phyloP scores from a whole-genome alignment of 1,284 basidiomycete genomes.

The Polyporus tsugae region DNA sequence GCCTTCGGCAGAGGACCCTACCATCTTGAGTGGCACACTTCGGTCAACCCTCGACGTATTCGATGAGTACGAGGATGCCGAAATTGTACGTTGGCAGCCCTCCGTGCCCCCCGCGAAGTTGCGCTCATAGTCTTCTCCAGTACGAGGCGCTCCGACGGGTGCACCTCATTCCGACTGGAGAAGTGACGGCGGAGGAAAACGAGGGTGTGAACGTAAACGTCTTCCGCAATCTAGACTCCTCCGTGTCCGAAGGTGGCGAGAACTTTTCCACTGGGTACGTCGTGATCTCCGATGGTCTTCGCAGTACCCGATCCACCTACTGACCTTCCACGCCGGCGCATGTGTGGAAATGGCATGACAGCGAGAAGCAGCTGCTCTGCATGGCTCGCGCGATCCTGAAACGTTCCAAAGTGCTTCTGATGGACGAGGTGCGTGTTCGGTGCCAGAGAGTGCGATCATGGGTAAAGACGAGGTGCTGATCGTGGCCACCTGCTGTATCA shows the following conservation, averaged over 20 bases:
- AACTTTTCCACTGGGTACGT: conserved; percentile 88
- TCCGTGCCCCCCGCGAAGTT: neutral
- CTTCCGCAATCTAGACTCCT: conserved; percentile 86
- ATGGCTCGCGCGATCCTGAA: conserved; percentile 87
- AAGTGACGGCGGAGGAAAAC: conserved; percentile 53
- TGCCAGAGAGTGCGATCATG: conserved; percentile 1
- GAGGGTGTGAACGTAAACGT: conserved; percentile 80
- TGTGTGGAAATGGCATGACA: conserved; percentile 35
- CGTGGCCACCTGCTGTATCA: conserved; percentile 34
- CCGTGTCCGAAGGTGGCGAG: conserved; percentile 90
- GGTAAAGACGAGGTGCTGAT: conserved; percentile 19
- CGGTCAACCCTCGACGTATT: conserved; percentile 91
- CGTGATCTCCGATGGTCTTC: conserved; percentile 88
- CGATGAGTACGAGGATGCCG: conserved; percentile 84
- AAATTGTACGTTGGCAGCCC: conserved; percentile 64
- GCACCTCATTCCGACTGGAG: conserved; percentile 78
- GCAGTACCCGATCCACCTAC: conserved; percentile 51
- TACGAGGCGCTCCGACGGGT: conserved; percentile 90
- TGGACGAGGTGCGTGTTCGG: conserved; percentile 74
- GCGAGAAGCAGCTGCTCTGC: conserved; percentile 85
- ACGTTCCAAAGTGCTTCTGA: conserved; percentile 77
- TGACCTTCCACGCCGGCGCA: neutral
- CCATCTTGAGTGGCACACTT: conserved; percentile 86
- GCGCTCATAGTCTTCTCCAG: conserved; percentile 47
- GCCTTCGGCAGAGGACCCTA: conserved; percentile 71